Percentiles rank a stretch among this genome's conserved stretches.
phyloP scores from a whole-genome alignment of 2,329 filamentous ascomycete genomes.

The Cephalotrichum gorgonifer region DNA sequence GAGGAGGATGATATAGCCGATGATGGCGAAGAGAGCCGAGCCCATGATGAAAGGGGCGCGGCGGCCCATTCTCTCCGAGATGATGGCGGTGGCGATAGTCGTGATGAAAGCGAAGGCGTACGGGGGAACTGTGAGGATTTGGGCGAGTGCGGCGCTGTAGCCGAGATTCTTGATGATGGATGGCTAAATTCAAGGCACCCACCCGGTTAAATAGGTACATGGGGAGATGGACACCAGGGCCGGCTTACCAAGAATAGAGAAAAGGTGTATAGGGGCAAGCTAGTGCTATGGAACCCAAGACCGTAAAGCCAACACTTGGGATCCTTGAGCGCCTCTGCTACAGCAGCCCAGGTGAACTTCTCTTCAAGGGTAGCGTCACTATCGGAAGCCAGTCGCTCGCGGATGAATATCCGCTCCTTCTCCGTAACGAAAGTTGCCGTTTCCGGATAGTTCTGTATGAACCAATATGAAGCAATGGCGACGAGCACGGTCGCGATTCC shows the following conservation, averaged over 20 bases:
- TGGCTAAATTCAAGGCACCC: conserved; percentile 17
- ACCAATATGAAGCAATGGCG: conserved; percentile 38
- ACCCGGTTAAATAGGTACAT: neutral
- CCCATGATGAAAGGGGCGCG: conserved; percentile 55
- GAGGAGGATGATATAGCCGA: conserved; percentile 54
- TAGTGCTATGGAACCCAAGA: conserved; percentile 62
- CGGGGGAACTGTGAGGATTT: conserved; percentile 52
- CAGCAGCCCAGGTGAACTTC: conserved; percentile 56
- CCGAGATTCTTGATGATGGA: conserved; percentile 45
- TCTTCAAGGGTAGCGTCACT: conserved; percentile 62
- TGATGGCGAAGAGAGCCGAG: conserved; percentile 42
- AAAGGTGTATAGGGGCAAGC: conserved; percentile 47
- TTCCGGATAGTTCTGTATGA: conserved; percentile 57
- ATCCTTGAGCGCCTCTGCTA: conserved; percentile 52
- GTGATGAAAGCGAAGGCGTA: conserved; percentile 53
- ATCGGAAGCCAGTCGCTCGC: conserved; percentile 53
- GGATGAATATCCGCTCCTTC: conserved; percentile 45
- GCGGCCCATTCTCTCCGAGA: conserved; percentile 46
- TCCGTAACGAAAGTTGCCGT: conserved; percentile 47
- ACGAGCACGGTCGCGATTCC: conserved; percentile 45
- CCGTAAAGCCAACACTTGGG: conserved; percentile 66
- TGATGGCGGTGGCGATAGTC: conserved; percentile 45
- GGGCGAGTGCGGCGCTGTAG: conserved; percentile 40
- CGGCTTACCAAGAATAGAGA: conserved; percentile 40
- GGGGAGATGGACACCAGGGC: neutral